These are phyloP conservation scores for Xanthoconium stramineum DNA, from an alignment of 768 basidiomycete species.

Conservation along the genomic window DNA sequence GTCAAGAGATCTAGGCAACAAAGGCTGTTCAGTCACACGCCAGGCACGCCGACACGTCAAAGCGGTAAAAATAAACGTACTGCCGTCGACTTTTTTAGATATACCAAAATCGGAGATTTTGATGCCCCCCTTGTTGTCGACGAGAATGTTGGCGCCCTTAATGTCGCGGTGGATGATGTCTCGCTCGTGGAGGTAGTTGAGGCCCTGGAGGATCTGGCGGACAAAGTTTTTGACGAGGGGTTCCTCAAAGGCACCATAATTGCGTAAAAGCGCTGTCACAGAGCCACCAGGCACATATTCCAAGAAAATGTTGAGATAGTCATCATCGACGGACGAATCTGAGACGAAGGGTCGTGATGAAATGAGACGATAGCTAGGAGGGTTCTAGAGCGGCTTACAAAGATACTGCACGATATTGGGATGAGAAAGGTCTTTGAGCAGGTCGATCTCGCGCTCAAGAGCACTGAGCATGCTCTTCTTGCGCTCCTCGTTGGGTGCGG, in stretches of 20 bases:
- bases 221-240: constrained; percentile 89
- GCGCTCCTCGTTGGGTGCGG: constrained; percentile 83
- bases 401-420: constrained; percentile 98
- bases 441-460: constrained; percentile 89
- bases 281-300: constrained; percentile 97
- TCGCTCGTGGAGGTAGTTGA: constrained; percentile 87
- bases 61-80: constrained; percentile 47
- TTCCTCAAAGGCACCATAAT: constrained; percentile 94
- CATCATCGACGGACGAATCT: constrained; percentile 94
- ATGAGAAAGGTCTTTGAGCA: constrained; percentile 89
- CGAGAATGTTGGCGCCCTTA: constrained; percentile 97
- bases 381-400: constrained; percentile 49
- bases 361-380: not conserved
- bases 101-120: constrained; percentile 98
- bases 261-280: constrained; percentile 82
- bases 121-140: constrained; percentile 96
- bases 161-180: constrained; percentile 98
- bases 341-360: not conserved
- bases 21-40: constrained; percentile 25
- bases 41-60: constrained; percentile 16
- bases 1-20: constrained; percentile 37
- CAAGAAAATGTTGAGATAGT: constrained; percentile 91
- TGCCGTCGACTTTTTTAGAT: constrained; percentile 95
- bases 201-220: constrained; percentile 83
- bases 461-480: constrained; percentile 92